Evolutionary conservation across 148 eudicot genomes (phyloP).

Genomic region (Polygonum aviculare): DNA sequence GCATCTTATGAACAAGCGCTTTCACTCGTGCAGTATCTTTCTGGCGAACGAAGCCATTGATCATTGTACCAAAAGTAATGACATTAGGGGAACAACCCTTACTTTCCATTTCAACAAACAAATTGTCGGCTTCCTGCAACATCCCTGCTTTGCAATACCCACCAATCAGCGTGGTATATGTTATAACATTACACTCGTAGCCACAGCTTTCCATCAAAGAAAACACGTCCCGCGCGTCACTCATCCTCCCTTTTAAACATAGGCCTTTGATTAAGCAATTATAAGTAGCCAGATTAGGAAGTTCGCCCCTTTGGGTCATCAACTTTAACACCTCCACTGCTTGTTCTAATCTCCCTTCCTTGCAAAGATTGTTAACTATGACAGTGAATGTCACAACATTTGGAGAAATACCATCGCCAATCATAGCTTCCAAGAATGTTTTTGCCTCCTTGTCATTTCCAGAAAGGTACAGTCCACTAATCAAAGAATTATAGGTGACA

Average conservation of each 20-base stretch:
- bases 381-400: background rate
- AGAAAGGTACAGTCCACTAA: background rate
- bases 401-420: background rate
- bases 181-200: background rate
- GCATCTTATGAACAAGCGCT: background rate
- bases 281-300: background rate
- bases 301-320: background rate
- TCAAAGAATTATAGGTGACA: background rate
- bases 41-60: constrained; percentile 26
- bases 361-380: background rate
- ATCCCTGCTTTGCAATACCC: constrained; percentile 62
- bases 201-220: background rate
- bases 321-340: background rate
- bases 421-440: background rate
- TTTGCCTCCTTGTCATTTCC: background rate
- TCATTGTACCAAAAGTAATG: constrained; percentile 45
- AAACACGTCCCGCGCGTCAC: background rate
- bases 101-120: constrained; percentile 59
- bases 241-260: background rate
- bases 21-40: background rate
- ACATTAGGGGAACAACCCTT: constrained; percentile 44
- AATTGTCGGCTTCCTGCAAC: constrained; percentile 33
- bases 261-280: constrained; percentile 20
- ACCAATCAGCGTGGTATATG: constrained; percentile 56
- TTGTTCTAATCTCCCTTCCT: background rate